Base-by-base conservation (phyloP, 2,329 filamentous ascomycete species). In the Neonectria punicea region DNA sequence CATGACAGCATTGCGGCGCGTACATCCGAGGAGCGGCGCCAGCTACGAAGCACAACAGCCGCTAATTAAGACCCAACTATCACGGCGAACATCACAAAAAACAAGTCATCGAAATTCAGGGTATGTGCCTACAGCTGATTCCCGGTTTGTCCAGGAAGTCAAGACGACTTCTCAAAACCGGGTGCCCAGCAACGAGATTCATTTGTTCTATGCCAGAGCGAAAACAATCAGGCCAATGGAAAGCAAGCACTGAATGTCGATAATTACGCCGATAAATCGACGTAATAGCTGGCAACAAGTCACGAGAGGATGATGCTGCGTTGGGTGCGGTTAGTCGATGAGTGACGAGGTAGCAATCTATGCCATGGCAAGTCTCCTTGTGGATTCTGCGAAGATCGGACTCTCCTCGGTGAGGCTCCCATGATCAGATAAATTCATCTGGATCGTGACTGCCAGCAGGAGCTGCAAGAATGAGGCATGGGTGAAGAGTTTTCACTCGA, bases 51-150 rank as follows among this genome's bases (percentile, higher is more conserved):
- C 25, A 25, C 25, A 25, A 25, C 2, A 14, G 9, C n/a, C 39
- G n/a, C 39, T 8, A 13, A 30, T 30, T 10, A 25, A 51, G 28
- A 10, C 32, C 28, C 6, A 22, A 20, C 10, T 9, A 7, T 16
- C 49, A 20, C 5, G 5, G 32, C 30, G 39, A 43, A n/a, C n/a
- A 43, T 18, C n/a, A 11, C 14, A 36, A 9, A 6, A 56, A 56
- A 22, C 11, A 20, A 28, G 13, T 10, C 46, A 53, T 16, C 50
- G 41, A 16, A 32, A 55, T 39, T 34, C 43, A 51, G 57, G 55
- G 62, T 50, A 84, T 86, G 84, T 86, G 80, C 83, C 84, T 85
- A 85, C 85, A 85, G 84, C 84, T 86, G 84, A 87, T 86, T 86
- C 84, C 84, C 84, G 82, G 77, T 80, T 79, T 83, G 71, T 86